Evolutionary conservation across 1,139 yeast species (phyloP), one percentile per base, ranked within the genome.

Genomic region (Nakaseomyces nivariensis): DNA sequence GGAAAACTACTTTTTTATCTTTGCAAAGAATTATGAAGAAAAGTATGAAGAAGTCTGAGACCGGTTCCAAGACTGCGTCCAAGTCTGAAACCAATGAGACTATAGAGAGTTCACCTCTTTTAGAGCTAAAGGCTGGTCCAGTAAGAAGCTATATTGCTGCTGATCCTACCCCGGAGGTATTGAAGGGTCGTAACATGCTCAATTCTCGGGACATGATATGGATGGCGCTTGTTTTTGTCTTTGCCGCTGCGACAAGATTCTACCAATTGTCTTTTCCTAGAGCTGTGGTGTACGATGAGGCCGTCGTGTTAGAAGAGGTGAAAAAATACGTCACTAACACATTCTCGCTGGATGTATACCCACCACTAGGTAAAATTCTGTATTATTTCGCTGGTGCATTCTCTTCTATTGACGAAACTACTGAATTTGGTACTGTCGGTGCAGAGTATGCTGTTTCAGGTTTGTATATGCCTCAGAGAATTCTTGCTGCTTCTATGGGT

Each of bases 231-330:
- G 73, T 92, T 48, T 63, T 81, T n/a, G 58, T 77, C 1, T 62
- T 80, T 37, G 77, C 95, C 0, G 54, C 73, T 5, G 24, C 69
- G 46, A 77, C 85, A 48, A 78, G 97, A 57, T 71, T 83, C 49
- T 73, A 77, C 61, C 76, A 76, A 53, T 66, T 92, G 44, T 75
- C 79, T 46, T 66, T 71, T 52, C 98, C 98, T 32, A 69, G 77
- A 52, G 77, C 85, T 37, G 95, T 90, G 46, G 96, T 92, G 32
- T 89, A 89, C 65, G 97, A 90, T 70, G 98, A 92, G 68, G 87
- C 79, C 45, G 86, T 81, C 62, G 82, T 82, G 54, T 92, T 92
- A 50, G 84, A 84, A 13, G 82, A 82, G 67, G 84, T 92, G 40
- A 72, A 78, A 54, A 82, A 84, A 63, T 86, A 86, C 68, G 78